These are phyloP conservation scores for Hibiscus tridactylites DNA, from an alignment of 345 rosid genomes.

Conservation along the genomic window DNA sequence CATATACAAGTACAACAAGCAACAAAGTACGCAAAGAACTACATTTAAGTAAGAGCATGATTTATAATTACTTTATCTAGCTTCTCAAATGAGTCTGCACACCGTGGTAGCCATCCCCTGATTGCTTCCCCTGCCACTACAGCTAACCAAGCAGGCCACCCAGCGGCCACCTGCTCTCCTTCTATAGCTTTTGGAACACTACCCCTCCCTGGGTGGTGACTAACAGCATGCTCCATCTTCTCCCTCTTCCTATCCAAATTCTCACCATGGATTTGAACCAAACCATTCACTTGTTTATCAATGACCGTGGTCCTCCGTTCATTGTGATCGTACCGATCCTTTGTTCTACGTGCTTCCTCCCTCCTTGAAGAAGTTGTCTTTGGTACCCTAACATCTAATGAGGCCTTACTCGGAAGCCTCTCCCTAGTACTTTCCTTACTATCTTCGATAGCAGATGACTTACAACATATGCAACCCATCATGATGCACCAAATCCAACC, in stretches of 20 bases:
- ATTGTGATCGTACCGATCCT: constrained; percentile 45
- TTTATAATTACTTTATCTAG: constrained; percentile 67
- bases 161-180: constrained; percentile 91
- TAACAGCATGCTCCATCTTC: constrained; percentile 40
- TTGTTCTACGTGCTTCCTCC: constrained; percentile 47
- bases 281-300: constrained; percentile 62
- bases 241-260: constrained; percentile 59
- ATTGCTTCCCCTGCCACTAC: constrained; percentile 96
- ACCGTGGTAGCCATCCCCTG: constrained; percentile 85
- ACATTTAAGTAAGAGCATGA: constrained; percentile 17
- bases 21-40: background rate
- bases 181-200: constrained; percentile 62
- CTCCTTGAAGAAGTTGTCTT: constrained; percentile 65
- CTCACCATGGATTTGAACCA: constrained; percentile 44
- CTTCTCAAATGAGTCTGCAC: constrained; percentile 96
- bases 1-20: background rate
- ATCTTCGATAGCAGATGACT: constrained; percentile 82
- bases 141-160: constrained; percentile 98
- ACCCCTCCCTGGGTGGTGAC: constrained; percentile 52
- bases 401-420: constrained; percentile 45
- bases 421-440: constrained; percentile 80
- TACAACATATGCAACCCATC: constrained; percentile 88
- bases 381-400: constrained; percentile 46
- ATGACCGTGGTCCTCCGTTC: constrained; percentile 47
- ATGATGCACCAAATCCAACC: constrained; percentile 31